These are phyloP conservation scores for Phragmites australis DNA, from an alignment of 176 grass and related monocot genomes.

Conservation along the genomic window DNA sequence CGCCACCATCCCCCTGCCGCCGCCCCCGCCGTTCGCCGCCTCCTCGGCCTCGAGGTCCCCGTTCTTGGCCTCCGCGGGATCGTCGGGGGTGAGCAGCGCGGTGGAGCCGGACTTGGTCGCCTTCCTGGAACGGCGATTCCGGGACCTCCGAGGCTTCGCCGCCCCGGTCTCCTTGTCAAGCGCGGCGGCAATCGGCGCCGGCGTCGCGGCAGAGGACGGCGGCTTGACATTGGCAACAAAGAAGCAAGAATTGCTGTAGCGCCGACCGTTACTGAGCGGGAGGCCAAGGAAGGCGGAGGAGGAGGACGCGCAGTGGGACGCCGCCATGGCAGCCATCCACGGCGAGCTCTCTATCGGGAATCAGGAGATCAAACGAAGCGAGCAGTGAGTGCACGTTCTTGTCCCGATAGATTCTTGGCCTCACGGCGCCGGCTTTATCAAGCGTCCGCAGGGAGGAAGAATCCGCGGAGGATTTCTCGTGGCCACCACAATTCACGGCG, in stretches of 20 bases:
- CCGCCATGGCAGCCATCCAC: constrained; percentile 27
- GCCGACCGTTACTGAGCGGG: not conserved
- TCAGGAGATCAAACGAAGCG: not conserved
- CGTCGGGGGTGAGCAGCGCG: constrained; percentile 26
- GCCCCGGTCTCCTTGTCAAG: constrained; percentile 27
- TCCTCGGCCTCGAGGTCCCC: not conserved
- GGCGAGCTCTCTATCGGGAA: not conserved
- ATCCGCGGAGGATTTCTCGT: not conserved
- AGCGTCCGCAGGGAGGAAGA: not conserved
- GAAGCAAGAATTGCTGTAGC: not conserved
- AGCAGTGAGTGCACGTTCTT: not conserved
- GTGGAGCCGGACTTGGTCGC: constrained; percentile 31
- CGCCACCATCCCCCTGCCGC: constrained; percentile 17
- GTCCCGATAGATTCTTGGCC: not conserved
- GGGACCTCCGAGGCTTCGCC: constrained; percentile 21
- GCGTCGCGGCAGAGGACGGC: no score
- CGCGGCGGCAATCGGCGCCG: not conserved
- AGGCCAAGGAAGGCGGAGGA: constrained; percentile 20
- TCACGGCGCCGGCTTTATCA: not conserved
- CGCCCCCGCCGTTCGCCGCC: not conserved
- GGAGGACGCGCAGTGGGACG: constrained; percentile 20
- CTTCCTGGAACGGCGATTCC: constrained; percentile 42
- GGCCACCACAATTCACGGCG: not conserved
- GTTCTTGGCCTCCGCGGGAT: not conserved
- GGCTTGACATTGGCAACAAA: constrained; percentile 1